phyloP scores from a whole-genome alignment of 1,139 yeast species.

The Magnusiomyces ingens region DNA sequence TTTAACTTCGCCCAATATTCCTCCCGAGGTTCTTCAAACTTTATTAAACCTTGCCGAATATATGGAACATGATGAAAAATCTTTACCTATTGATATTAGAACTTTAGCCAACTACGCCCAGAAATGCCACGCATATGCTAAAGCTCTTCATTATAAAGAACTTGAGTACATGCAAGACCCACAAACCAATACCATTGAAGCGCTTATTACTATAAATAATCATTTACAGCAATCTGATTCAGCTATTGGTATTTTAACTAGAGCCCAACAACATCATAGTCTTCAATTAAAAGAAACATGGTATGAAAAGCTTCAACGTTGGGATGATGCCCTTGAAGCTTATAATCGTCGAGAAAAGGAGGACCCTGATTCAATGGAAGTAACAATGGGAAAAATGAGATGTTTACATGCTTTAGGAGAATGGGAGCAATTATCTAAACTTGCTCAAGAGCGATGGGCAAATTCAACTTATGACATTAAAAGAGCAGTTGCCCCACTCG shows the following conservation, averaged over 20 bases:
- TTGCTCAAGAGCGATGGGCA: constrained; percentile 84
- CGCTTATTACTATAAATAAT: constrained; percentile 85
- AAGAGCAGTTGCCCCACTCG: constrained; percentile 90
- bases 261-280: constrained; percentile 91
- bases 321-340: constrained; percentile 96
- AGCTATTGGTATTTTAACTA: constrained; percentile 91
- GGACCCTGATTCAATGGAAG: constrained; percentile 51
- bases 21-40: constrained; percentile 92
- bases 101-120: constrained; percentile 91
- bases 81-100: constrained; percentile 82
- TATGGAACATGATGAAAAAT: constrained; percentile 96
- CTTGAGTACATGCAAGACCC: constrained; percentile 92
- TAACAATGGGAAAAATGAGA: constrained; percentile 96
- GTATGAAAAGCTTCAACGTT: constrained; percentile 93
- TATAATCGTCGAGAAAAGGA: constrained; percentile 55
- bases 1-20: constrained; percentile 80
- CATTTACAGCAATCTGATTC: constrained; percentile 96
- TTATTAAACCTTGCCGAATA: constrained; percentile 86
- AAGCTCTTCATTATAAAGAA: constrained; percentile 93
- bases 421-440: constrained; percentile 86
- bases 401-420: constrained; percentile 96
- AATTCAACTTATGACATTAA: constrained; percentile 64
- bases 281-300: constrained; percentile 92
- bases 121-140: constrained; percentile 94
- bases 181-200: constrained; percentile 84